A percentile compares a stretch with the other conserved stretches of the same genome.
Conservation (phyloP, 352 stramenopile genomes). For the Phytophthora boehmeriae region DNA sequence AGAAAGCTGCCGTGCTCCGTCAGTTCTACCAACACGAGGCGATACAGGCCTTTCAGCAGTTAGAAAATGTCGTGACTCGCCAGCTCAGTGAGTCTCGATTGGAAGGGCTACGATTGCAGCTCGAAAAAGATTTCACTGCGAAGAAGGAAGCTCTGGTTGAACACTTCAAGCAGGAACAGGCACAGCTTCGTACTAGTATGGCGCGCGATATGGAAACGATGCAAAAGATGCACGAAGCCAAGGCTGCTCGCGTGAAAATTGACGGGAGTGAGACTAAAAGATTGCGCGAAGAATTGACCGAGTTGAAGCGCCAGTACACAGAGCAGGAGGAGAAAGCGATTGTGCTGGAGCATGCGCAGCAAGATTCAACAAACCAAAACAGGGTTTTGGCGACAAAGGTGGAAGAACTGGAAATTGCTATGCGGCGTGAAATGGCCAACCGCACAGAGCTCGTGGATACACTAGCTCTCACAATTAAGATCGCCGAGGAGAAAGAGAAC, state of each 20-base stretch:
- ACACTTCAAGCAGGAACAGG: slow-evolving; percentile 74
- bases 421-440: slow-evolving; percentile 64
- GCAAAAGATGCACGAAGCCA: slow-evolving; percentile 70
- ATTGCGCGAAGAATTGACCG: slow-evolving; percentile 47
- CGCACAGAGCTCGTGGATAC: slow-evolving; percentile 82
- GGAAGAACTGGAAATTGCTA: slow-evolving; percentile 52
- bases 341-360: slow-evolving; percentile 51
- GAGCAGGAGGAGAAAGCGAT: slow-evolving; percentile 53
- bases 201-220: slow-evolving; percentile 67
- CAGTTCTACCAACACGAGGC: slow-evolving; percentile 66
- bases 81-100: slow-evolving; percentile 64
- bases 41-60: slow-evolving; percentile 55
- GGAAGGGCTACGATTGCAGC: slow-evolving; percentile 46
- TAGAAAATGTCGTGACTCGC: slow-evolving; percentile 55
- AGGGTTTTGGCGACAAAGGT: slow-evolving; percentile 49
- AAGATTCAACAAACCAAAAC: slow-evolving; percentile 41
- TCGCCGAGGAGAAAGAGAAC: slow-evolving; percentile 56
- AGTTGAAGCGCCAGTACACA: slow-evolving; percentile 39
- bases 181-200: slow-evolving; percentile 61
- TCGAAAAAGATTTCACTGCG: slow-evolving; percentile 62
- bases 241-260: slow-evolving; percentile 64
- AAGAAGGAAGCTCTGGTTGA: slow-evolving; percentile 66
- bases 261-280: slow-evolving; percentile 65
- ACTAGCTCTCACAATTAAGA: slow-evolving; percentile 64
- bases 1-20: slow-evolving; percentile 54